A percentile compares a stretch with the other conserved stretches of the same genome.
Evolutionary conservation across 768 basidiomycete genomes (phyloP).

Genomic region (Boletus tomentosulus): DNA sequence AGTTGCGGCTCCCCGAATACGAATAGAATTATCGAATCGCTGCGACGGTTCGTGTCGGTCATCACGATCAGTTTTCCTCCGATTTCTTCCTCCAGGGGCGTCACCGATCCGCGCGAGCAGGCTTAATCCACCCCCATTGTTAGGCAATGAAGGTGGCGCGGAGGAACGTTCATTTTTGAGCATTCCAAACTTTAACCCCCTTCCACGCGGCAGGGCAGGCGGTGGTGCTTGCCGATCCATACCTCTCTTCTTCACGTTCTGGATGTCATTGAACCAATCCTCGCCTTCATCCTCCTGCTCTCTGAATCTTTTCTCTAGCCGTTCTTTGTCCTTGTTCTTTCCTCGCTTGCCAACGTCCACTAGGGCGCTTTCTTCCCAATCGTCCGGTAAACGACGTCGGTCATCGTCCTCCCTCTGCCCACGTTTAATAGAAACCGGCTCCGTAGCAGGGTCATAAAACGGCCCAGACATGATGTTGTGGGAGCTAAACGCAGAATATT

Average conservation of each 20-base stretch:
- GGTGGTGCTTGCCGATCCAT: conserved; percentile 11
- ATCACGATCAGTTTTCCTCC: conserved; percentile 1
- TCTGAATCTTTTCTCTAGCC: conserved; percentile 48
- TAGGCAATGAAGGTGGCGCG: conserved; percentile 10
- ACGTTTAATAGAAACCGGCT: conserved; percentile 31
- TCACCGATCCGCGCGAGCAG: conserved; percentile 36
- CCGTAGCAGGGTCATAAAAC: conserved; percentile 48
- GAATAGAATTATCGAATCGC: conserved; percentile 12
- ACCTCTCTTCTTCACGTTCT: conserved; percentile 29
- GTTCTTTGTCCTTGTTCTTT: conserved; percentile 54
- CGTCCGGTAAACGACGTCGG: conserved; percentile 33
- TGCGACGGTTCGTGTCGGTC: conserved; percentile 5
- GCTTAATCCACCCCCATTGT: conserved; percentile 21
- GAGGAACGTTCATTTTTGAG: conserved; percentile 29
- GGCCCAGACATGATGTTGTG: conserved; percentile 62
- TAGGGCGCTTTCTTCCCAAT: conserved; percentile 46
- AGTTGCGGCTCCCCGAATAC: conserved; percentile 30
- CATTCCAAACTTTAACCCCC: conserved; percentile 36
- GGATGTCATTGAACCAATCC: conserved; percentile 60
- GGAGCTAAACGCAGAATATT: conserved; percentile 64
- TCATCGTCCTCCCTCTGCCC: conserved; percentile 30
- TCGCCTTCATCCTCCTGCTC: conserved; percentile 53
- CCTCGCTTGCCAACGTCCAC: conserved; percentile 64
- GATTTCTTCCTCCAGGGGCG: conserved; percentile 3
- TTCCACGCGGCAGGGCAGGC: conserved; percentile 17